Evolutionary conservation across 2,329 filamentous ascomycete species (phyloP).

Genomic region (Emericellopsis atlantica): DNA sequence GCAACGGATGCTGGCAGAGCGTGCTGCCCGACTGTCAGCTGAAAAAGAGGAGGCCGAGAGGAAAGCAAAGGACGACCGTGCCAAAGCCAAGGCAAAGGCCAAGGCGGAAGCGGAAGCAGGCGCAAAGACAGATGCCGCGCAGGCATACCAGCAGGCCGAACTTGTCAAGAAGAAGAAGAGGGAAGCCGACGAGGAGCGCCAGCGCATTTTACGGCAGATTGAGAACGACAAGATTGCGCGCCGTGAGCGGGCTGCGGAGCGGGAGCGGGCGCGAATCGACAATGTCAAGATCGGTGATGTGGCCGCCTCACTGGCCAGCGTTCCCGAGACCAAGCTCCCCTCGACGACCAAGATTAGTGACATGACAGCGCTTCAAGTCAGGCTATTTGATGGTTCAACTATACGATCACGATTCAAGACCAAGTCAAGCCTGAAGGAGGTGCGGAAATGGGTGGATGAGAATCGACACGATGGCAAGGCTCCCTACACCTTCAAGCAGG

Average conservation of each 20-base stretch:
- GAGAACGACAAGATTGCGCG: constrained; percentile 64
- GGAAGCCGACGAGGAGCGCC: constrained; percentile 54
- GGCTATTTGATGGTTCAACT: constrained; percentile 73
- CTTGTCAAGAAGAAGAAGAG: constrained; percentile 50
- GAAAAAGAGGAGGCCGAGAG: constrained; percentile 30
- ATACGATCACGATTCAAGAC: constrained; percentile 62
- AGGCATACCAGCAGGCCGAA: constrained; percentile 34
- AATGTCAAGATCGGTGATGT: constrained; percentile 14
- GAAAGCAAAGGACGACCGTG: constrained; percentile 36
- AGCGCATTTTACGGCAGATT: constrained; percentile 61
- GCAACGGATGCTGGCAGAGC: constrained; percentile 32
- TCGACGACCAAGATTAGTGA: constrained; percentile 13
- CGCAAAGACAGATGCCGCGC: constrained; percentile 13
- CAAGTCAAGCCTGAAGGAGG: constrained; percentile 48
- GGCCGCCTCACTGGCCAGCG: constrained; percentile 14
- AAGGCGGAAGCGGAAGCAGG: constrained; percentile 24
- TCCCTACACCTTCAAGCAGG: constrained; percentile 75
- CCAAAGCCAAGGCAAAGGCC: constrained; percentile 32
- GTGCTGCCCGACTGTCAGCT: constrained; percentile 28
- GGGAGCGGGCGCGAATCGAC: constrained; percentile 26
- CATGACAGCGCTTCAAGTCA: constrained; percentile 54
- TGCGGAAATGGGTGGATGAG: constrained; percentile 68
- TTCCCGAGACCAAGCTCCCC: constrained; percentile 17
- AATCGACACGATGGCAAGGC: constrained; percentile 39
- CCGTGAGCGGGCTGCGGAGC: constrained; percentile 38